phyloP scores from a whole-genome alignment of 2,329 filamentous ascomycete species.

The Chaetomiaceae sp. region DNA sequence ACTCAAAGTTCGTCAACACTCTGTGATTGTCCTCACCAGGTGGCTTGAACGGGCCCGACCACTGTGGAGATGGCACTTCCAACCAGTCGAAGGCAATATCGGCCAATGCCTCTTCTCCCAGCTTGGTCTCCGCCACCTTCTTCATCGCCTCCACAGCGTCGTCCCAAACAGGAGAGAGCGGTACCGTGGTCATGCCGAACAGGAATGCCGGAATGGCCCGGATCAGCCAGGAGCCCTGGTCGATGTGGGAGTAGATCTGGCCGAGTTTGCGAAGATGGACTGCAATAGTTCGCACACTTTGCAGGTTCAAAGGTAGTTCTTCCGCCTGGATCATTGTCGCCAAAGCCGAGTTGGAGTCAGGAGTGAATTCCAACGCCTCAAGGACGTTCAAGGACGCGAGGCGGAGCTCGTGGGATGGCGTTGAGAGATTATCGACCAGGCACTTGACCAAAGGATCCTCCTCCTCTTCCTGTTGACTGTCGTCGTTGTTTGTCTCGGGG shows the following conservation, averaged over 20 bases:
- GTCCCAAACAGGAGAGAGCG: slow-evolving; percentile 81
- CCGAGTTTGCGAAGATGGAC: slow-evolving; percentile 82
- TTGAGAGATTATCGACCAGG: slow-evolving; percentile 68
- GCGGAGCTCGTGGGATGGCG: slow-evolving; percentile 69
- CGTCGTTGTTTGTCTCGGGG: slow-evolving; percentile 27
- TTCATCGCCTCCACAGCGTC: slow-evolving; percentile 73
- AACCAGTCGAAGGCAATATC: slow-evolving; percentile 77
- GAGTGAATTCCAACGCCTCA: slow-evolving; percentile 50
- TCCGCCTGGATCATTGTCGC: slow-evolving; percentile 73
- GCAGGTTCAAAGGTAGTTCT: slow-evolving; percentile 69
- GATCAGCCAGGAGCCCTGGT: slow-evolving; percentile 59
- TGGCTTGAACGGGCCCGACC: slow-evolving; percentile 40
- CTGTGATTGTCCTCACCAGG: slow-evolving; percentile 32
- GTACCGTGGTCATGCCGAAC: slow-evolving; percentile 84
- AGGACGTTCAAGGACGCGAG: slow-evolving; percentile 69
- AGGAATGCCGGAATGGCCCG: slow-evolving; percentile 74
- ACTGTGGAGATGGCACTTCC: slow-evolving; percentile 49
- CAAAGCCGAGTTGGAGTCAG: slow-evolving; percentile 47
- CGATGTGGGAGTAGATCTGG: slow-evolving; percentile 55
- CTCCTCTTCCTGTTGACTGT: slow-evolving; percentile 51
- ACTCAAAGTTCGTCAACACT: slow-evolving; percentile 73
- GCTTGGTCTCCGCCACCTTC: slow-evolving; percentile 63
- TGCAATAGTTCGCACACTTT: slow-evolving; percentile 70
- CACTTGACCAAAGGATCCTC: slow-evolving; percentile 59
- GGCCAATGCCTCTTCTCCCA: slow-evolving; percentile 68